A percentile compares a stretch with the other conserved stretches of the same genome.
Evolutionary conservation across 2,329 filamentous ascomycete genomes (phyloP).

Genomic region (Biscogniauxia mediterranea): DNA sequence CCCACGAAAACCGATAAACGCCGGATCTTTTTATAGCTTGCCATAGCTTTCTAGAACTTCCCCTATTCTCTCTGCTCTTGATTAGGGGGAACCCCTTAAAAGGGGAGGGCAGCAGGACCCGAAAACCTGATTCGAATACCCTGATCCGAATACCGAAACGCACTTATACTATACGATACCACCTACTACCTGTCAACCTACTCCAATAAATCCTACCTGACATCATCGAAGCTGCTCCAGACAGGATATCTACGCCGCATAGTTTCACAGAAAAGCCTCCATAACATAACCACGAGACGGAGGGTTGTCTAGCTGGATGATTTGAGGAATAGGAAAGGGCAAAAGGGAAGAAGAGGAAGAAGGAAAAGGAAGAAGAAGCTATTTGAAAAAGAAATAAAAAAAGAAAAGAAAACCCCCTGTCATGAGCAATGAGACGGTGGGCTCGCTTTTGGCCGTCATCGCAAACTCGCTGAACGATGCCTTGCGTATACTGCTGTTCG

Average conservation of each 20-base stretch:
- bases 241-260: too few relatives aligned
- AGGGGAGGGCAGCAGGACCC: neutral
- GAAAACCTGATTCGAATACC: neutral
- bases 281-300: too few relatives aligned
- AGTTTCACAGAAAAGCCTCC: too few relatives aligned
- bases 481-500: constrained; percentile 53
- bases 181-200: too few relatives aligned
- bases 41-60: neutral
- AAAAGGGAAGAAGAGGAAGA: neutral
- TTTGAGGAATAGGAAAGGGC: too few relatives aligned
- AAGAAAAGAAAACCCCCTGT: constrained; percentile 15
- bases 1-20: neutral
- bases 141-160: too few relatives aligned
- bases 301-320: too few relatives aligned
- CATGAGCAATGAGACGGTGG: constrained; percentile 52
- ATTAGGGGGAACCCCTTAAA: neutral
- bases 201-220: too few relatives aligned
- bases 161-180: neutral
- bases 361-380: constrained; percentile 6
- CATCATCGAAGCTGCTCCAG: too few relatives aligned
- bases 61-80: neutral
- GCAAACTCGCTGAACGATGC: constrained; percentile 53
- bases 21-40: neutral
- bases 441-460: constrained; percentile 57
- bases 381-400: neutral